Conservation (phyloP, 306 rosid genomes). For the Casuarina equisetifolia region DNA sequence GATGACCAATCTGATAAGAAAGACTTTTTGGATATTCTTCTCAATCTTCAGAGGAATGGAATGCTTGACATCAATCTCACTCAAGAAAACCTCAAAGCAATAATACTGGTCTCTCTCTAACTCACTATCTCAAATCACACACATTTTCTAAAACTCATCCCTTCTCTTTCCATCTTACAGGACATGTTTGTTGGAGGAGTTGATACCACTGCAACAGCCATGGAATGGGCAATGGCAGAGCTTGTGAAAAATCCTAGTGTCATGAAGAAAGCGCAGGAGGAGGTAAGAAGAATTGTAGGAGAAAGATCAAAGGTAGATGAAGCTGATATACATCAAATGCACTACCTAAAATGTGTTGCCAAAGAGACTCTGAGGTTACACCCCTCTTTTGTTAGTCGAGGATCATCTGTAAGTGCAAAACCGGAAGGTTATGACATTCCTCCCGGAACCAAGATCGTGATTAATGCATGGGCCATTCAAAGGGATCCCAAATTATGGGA, state of each 20-base stretch:
- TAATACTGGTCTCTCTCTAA: conserved; percentile 25
- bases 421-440: conserved; percentile 45
- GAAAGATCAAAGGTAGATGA: conserved; percentile 35
- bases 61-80: conserved; percentile 19
- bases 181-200: conserved; percentile 55
- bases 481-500: conserved; percentile 44
- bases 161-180: conserved; percentile 21
- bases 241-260: conserved; percentile 35
- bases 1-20: conserved; percentile 2
- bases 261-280: conserved; percentile 61
- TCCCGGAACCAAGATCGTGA: conserved; percentile 26
- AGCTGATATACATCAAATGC: conserved; percentile 42
- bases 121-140: background rate
- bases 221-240: conserved; percentile 59
- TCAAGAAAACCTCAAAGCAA: conserved; percentile 34
- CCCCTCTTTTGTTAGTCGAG: conserved; percentile 39
- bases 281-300: conserved; percentile 50
- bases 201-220: conserved; percentile 31
- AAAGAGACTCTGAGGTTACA: conserved; percentile 57
- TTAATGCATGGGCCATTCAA: conserved; percentile 52
- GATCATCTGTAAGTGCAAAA: conserved; percentile 23
- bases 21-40: conserved; percentile 33
- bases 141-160: background rate
- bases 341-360: conserved; percentile 41
- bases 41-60: conserved; percentile 25